Evolutionary conservation across 768 basidiomycete genomes (phyloP).

Genomic region (Russula lepida): DNA sequence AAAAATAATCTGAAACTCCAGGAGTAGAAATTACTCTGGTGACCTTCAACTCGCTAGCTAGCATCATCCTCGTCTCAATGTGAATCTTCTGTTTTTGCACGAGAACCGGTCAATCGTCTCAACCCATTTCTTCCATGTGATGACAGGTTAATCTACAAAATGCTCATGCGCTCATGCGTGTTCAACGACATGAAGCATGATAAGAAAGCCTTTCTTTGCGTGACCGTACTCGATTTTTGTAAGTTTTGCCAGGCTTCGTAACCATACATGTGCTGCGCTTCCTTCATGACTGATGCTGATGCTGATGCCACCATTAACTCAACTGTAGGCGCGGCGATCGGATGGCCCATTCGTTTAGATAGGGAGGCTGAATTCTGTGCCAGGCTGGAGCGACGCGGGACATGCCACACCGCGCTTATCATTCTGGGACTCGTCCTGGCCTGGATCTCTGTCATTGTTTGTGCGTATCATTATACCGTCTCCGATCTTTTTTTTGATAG

Average conservation of each 20-base stretch:
- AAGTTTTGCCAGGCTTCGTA: neutral
- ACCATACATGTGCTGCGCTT: no score
- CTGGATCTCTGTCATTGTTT: neutral
- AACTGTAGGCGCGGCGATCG: slow-evolving; percentile 2
- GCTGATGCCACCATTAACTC: neutral
- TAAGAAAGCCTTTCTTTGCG: neutral
- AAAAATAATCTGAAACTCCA: neutral
- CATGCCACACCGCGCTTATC: slow-evolving; percentile 2
- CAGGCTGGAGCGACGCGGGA: neutral
- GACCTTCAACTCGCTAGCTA: neutral
- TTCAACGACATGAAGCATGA: slow-evolving; percentile 7
- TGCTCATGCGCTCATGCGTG: neutral
- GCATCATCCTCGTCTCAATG: neutral
- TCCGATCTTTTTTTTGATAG: neutral
- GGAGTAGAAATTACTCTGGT: slow-evolving; percentile 2
- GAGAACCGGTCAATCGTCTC: neutral
- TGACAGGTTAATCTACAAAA: slow-evolving; percentile 5
- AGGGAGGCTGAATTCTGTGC: neutral
- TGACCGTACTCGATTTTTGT: slow-evolving; percentile 4
- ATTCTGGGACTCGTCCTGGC: neutral
- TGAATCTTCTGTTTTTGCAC: neutral
- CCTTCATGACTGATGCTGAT: neutral
- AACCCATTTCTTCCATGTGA: neutral
- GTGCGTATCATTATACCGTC: neutral
- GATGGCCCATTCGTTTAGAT: slow-evolving; percentile 5